Conservation (phyloP, 2,329 filamentous ascomycete genomes). For the Diplodia mutila region DNA sequence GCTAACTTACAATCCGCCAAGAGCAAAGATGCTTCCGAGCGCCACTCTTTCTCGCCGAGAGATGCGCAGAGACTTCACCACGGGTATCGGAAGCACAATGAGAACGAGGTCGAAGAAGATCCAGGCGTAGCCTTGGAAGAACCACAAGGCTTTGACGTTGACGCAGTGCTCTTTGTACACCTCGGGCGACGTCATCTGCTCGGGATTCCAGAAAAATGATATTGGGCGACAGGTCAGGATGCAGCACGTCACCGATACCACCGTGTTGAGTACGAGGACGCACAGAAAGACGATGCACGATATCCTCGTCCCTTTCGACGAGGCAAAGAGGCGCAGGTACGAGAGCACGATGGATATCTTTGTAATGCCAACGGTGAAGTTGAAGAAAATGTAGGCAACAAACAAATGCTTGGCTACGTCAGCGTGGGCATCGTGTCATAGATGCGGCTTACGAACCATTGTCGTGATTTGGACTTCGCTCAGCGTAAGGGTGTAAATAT, state of each 20-base stretch:
- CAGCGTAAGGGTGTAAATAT: background rate
- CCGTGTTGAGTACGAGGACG: constrained; percentile 36
- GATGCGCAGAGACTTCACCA: constrained; percentile 36
- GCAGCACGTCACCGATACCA: background rate
- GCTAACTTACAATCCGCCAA: constrained; percentile 36
- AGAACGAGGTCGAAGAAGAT: constrained; percentile 40
- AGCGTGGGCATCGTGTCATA: background rate
- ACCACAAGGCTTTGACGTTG: constrained; percentile 37
- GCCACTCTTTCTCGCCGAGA: constrained; percentile 34
- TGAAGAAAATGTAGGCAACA: constrained; percentile 39
- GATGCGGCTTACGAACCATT: background rate
- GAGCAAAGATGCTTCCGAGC: constrained; percentile 40
- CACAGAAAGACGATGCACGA: constrained; percentile 54
- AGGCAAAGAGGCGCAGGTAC: constrained; percentile 60
- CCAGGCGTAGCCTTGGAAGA: constrained; percentile 37
- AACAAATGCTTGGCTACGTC: background rate
- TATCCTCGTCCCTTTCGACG: constrained; percentile 50
- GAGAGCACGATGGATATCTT: constrained; percentile 59
- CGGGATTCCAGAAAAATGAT: background rate
- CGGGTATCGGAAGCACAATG: constrained; percentile 38
- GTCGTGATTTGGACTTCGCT: background rate
- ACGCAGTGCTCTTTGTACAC: constrained; percentile 28
- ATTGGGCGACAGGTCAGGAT: background rate
- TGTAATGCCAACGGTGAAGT: constrained; percentile 59
- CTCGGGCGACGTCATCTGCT: background rate